Base-by-base conservation (phyloP, 139 green algal species). In the Micractinium conductrix region DNA sequence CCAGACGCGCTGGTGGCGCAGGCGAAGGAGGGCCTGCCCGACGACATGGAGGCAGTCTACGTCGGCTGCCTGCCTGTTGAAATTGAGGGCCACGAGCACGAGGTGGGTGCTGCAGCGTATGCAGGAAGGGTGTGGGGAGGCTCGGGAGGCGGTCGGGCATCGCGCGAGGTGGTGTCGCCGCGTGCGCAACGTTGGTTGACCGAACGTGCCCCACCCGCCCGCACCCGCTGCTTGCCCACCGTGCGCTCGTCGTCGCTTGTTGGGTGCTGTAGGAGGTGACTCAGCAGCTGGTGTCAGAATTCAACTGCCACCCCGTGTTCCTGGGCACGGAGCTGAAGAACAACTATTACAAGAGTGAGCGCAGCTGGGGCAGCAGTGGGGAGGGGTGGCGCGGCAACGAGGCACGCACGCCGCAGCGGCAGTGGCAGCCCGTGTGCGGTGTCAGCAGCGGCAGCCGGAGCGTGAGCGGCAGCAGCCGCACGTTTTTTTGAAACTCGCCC, bases 1-100 rank as follows among this genome's bases (percentile, higher is more conserved):
- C 93, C 98, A 76, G 97, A 99, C 85, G 95, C 97, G 12, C 90
- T 99, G 33, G 91, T 98, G 26, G 90, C 90, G 0, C 97, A 99
- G 87, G 97, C 97, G 4, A 90, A 95, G 90, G 95, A 97, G 43
- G 95, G 95, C 12, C 74, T 97, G 19, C 87, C 87, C 4, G 78
- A 91, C 0, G 93, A 95, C 35, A 89, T 93, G 40, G 93, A 98
- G 17, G 91, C 96, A 0, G 26, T 98, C 26, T 97, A 95, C 80
- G 94, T 98, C 0, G 96, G 95, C 50, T 95, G 87, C 42, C 87
- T 98, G 43, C 87, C 91, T 4, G 90, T 96, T 38, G 96, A 99
- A 30, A 92, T 98, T 9, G 89, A 93, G 28, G 37, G 81, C 4
- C 88, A 93, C 50, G 93, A 99, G 74, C 93, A 98, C 80, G 95